Evolutionary conservation across 1,139 yeast genomes (phyloP), one percentile per base, ranked within the genome.

Genomic region (Suhomyces chickasaworum): DNA sequence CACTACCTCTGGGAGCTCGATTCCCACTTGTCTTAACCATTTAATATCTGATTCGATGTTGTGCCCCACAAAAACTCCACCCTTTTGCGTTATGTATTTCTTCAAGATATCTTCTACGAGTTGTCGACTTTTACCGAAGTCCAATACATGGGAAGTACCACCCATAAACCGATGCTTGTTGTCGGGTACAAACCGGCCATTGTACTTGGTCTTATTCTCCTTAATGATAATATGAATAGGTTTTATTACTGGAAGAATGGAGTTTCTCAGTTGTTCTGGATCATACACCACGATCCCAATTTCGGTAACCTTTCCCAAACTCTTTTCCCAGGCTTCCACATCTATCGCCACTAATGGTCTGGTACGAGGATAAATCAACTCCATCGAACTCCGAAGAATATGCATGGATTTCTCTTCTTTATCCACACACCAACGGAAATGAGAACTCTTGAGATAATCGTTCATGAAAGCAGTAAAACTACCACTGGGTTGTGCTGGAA

Each of bases 1-100:
- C 3, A 52, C 42, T 1, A 43, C 30, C 1, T 39, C 47, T 1
- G 56, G 51, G 15, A 54, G 43, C 9, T 41, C 31, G 18, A 59
- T 55, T 15, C 62, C 63, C 30, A 56, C 45, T 18, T 53, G 42
- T 34, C 48, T 44, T 20, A 62, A 46, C 66, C 66, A 62, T 37
- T 51, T 51, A 39, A 60, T 46, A 41, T 62, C 66, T n/a, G 57
- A 60, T 3, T 38, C 48, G 12, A 62, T 50, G 22, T 57, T 47
- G 45, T 62, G 66, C 15, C 66, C 66, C 29, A 62, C 63, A 20
- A 62, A 44, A 7, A 53, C 59, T 2, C 61, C 65, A 2, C 49
- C 32, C 10, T 49, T 42, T 7, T 49, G 38, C 2, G 23, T 34
- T 7, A 61, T 39, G 46, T 59, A 58, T 44, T 58, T 47, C 16